Evolutionary conservation across 257 asterid species (phyloP).

Genomic region (Forsythia viridissima): DNA sequence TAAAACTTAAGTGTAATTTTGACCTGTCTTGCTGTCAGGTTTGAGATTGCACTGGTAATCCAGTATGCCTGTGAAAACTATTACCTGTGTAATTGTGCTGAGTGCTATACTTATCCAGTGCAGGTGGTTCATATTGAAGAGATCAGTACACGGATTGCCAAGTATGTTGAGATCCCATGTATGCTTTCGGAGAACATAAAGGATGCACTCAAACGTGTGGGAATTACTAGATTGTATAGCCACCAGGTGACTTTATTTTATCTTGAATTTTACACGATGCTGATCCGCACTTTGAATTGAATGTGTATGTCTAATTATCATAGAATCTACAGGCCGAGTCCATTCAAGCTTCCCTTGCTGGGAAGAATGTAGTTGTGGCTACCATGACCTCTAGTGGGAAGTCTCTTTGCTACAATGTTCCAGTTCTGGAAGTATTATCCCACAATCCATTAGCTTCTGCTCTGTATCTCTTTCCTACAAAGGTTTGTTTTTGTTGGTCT

Average conservation of each 20-base stretch:
- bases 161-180: slow-evolving; percentile 70
- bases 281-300: slow-evolving; percentile 8
- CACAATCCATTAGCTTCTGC: slow-evolving; percentile 75
- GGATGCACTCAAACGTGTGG: slow-evolving; percentile 63
- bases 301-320: slow-evolving; percentile 20
- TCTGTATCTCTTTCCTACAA: slow-evolving; percentile 89
- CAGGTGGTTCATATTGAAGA: slow-evolving; percentile 90
- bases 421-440: slow-evolving; percentile 77
- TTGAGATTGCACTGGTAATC: slow-evolving; percentile 19
- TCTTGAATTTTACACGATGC: slow-evolving; percentile 8
- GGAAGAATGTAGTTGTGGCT: slow-evolving; percentile 88
- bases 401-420: slow-evolving; percentile 96
- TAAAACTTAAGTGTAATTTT: background rate
- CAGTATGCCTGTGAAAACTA: slow-evolving; percentile 16
- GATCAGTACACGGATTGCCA: slow-evolving; percentile 63
- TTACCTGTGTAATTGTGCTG: slow-evolving; percentile 10
- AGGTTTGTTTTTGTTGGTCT: slow-evolving; percentile 48
- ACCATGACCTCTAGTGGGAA: slow-evolving; percentile 99
- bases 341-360: slow-evolving; percentile 82
- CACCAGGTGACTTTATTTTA: slow-evolving; percentile 66
- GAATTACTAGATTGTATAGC: slow-evolving; percentile 76
- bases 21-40: background rate
- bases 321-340: slow-evolving; percentile 66
- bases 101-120: slow-evolving; percentile 30
- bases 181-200: slow-evolving; percentile 63